These are phyloP conservation scores for Brassica carinata DNA, from an alignment of 345 rosid species.

Conservation along the genomic window DNA sequence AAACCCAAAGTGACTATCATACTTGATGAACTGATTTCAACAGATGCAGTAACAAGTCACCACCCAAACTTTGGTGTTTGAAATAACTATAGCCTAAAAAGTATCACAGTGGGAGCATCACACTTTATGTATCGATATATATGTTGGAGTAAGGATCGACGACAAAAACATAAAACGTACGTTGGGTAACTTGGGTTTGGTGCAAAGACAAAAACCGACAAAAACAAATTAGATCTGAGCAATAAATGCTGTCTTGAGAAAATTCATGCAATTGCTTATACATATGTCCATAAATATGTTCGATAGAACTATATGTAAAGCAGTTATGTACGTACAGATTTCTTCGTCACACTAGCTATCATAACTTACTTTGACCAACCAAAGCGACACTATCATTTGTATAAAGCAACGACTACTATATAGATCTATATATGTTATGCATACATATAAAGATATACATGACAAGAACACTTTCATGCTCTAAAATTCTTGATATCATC, in stretches of 20 bases:
- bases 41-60: neutral
- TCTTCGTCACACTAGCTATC: constrained; percentile 18
- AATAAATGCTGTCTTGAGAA: constrained; percentile 23
- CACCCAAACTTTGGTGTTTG: neutral
- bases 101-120: neutral
- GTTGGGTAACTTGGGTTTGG: neutral
- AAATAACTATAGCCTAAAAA: neutral
- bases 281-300: neutral
- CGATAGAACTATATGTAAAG: constrained; percentile 14
- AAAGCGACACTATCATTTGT: constrained; percentile 29
- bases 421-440: neutral
- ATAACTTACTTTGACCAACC: constrained; percentile 21
- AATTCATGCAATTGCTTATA: neutral
- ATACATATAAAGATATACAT: neutral
- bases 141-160: neutral
- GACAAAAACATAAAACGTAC: constrained; percentile 3
- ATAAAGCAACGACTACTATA: constrained; percentile 7
- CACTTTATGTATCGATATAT: neutral
- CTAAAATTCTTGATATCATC: neutral
- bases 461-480: neutral
- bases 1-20: too few relatives aligned
- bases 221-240: constrained; percentile 22
- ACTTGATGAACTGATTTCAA: neutral
- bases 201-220: constrained; percentile 31
- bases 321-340: constrained; percentile 23